Percentiles rank a stretch among this genome's conserved stretches.
Conservation (phyloP, 2,329 filamentous ascomycete genomes). For the Teratosphaeria gauchensis region DNA sequence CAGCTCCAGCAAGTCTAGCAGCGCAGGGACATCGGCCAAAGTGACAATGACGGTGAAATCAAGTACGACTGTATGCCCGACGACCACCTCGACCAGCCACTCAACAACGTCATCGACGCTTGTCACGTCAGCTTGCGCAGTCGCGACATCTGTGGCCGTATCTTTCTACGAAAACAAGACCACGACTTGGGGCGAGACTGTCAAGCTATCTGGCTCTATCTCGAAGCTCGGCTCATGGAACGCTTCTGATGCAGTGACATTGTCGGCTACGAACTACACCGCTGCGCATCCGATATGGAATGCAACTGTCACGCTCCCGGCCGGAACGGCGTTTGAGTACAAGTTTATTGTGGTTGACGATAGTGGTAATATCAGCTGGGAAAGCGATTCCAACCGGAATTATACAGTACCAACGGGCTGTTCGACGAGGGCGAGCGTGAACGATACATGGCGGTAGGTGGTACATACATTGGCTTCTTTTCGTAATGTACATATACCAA, state of each 20-base stretch:
- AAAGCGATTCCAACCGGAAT: conserved; percentile 44
- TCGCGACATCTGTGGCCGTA: conserved; percentile 40
- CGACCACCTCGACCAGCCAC: background rate
- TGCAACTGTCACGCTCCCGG: conserved; percentile 43
- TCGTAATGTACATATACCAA: background rate
- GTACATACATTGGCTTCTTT: background rate
- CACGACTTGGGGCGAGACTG: conserved; percentile 52
- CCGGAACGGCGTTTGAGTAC: conserved; percentile 43
- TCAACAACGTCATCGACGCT: background rate
- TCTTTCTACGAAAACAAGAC: conserved; percentile 51
- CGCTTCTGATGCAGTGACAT: conserved; percentile 39
- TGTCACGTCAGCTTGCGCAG: background rate
- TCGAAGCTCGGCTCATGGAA: conserved; percentile 54
- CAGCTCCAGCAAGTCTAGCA: background rate
- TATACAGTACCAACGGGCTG: conserved; percentile 29
- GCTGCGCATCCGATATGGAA: conserved; percentile 52
- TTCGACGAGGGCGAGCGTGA: background rate
- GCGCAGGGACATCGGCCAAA: background rate
- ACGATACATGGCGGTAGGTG: background rate
- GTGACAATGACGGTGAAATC: background rate
- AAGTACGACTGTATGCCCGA: background rate
- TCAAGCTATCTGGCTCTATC: conserved; percentile 56
- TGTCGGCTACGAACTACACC: conserved; percentile 53
- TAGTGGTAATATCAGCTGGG: conserved; percentile 52
- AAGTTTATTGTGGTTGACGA: conserved; percentile 56